phyloP scores from a whole-genome alignment of 768 basidiomycete species.

The Russula sp. region DNA sequence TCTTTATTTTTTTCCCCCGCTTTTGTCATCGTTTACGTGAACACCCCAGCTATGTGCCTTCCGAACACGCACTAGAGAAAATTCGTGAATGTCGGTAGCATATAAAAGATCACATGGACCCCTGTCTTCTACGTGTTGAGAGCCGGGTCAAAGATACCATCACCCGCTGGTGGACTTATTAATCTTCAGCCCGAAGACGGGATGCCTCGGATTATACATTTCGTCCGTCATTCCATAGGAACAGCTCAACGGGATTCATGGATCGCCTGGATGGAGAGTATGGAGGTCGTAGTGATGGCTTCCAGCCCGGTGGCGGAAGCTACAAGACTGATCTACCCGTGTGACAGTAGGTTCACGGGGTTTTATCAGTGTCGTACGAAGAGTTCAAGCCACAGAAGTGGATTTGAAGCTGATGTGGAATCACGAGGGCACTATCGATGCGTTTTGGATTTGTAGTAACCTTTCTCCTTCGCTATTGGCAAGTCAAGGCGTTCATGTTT shows the following conservation, averaged over 20 bases:
- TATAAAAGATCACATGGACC: constrained; percentile 61
- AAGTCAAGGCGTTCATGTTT: constrained; percentile 50
- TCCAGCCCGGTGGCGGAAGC: constrained; percentile 56
- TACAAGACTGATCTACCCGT: constrained; percentile 59
- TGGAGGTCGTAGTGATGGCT: constrained; percentile 56
- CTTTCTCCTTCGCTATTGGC: neutral
- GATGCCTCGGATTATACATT: constrained; percentile 55
- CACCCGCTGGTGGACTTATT: constrained; percentile 59
- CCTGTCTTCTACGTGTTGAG: constrained; percentile 66
- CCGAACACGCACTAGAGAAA: constrained; percentile 60
- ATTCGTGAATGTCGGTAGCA: constrained; percentile 56
- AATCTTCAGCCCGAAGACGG: constrained; percentile 59
- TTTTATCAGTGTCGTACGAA: constrained; percentile 47
- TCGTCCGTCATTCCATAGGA: constrained; percentile 64
- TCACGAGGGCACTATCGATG: constrained; percentile 49
- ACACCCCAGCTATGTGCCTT: constrained; percentile 49
- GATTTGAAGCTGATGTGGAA: constrained; percentile 48
- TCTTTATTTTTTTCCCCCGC: neutral
- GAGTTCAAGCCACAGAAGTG: constrained; percentile 52
- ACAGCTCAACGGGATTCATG: constrained; percentile 58
- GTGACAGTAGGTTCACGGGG: constrained; percentile 41
- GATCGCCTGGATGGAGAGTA: constrained; percentile 59
- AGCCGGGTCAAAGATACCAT: constrained; percentile 53
- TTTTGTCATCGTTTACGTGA: neutral
- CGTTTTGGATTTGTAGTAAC: constrained; percentile 12